These are phyloP conservation scores for Globisporangium sylvaticum DNA, from an alignment of 352 stramenopile genomes.

Conservation along the genomic window DNA sequence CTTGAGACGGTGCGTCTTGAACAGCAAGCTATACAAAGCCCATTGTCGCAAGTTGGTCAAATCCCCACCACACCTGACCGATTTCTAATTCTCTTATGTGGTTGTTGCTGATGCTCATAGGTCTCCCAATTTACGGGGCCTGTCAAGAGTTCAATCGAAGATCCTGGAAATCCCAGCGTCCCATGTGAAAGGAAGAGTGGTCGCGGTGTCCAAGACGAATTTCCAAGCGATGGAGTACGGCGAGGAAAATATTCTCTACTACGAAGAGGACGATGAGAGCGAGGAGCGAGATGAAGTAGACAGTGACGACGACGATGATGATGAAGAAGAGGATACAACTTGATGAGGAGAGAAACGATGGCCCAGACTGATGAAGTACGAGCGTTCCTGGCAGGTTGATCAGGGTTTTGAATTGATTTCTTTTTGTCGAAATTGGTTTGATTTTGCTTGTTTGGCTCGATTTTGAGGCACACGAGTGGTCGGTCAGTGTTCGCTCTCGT, in stretches of 20 bases:
- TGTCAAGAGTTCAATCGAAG: conserved; percentile 37
- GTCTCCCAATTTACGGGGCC: conserved; percentile 44
- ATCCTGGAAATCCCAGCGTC: conserved; percentile 48
- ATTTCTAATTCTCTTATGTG: not conserved
- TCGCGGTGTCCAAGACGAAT: conserved; percentile 60
- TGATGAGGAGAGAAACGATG: not conserved
- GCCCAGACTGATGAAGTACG: not conserved
- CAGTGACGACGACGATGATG: conserved; percentile 17
- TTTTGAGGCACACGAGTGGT: not conserved
- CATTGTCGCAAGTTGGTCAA: not conserved
- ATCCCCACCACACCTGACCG: not conserved
- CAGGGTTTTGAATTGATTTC: not conserved
- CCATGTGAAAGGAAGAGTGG: conserved; percentile 66
- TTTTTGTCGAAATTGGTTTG: not conserved
- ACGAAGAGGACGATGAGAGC: conserved; percentile 26
- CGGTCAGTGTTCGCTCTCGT: conserved; percentile 24
- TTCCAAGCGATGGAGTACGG: conserved; percentile 60
- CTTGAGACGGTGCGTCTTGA: conserved; percentile 47
- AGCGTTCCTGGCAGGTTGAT: not conserved
- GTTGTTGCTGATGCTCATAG: conserved; percentile 16
- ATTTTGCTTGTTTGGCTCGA: not conserved
- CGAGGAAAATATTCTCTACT: conserved; percentile 79
- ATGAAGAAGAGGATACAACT: not conserved
- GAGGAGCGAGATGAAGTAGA: conserved; percentile 14
- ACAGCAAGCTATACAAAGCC: not conserved